Conservation (phyloP, 139 green algal genomes). For the Deuterostichococcus epilithicus region DNA sequence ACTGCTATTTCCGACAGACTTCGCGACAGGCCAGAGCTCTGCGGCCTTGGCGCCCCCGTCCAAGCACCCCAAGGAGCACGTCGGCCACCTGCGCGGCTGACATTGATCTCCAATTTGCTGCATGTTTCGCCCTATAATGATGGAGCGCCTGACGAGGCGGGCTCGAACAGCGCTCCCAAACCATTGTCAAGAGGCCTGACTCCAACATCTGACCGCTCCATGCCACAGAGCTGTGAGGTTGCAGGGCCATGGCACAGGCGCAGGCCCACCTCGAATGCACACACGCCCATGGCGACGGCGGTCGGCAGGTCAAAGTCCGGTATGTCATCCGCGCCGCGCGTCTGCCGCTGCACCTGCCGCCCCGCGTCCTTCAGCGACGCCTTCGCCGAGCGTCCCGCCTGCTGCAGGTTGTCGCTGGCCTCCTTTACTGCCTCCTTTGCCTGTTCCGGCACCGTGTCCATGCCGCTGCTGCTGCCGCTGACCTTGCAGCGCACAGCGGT, state of each 20-base stretch:
- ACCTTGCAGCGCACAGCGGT: no score
- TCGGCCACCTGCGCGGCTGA: no score
- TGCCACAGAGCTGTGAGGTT: background rate
- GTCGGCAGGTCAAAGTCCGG: slow-evolving; percentile 12
- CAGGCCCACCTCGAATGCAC: slow-evolving; percentile 6
- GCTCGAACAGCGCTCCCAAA: no score
- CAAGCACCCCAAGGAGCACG: no score
- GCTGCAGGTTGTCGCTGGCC: background rate
- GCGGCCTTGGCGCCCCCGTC: no score
- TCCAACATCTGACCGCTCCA: background rate
- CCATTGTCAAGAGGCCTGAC: background rate
- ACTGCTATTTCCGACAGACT: background rate
- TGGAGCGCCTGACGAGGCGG: no score
- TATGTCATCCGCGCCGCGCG: background rate
- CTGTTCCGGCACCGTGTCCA: no score
- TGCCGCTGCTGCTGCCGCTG: no score
- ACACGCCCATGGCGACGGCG: slow-evolving; percentile 3
- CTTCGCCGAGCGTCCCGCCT: background rate
- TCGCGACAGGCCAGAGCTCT: background rate
- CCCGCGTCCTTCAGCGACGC: background rate
- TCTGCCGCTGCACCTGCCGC: background rate
- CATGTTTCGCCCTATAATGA: no score
- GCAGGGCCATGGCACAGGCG: background rate
- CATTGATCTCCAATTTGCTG: no score
- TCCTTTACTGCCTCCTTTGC: background rate